Evolutionary conservation across 768 basidiomycete genomes (phyloP).

Genomic region (Leccinellum albellum): DNA sequence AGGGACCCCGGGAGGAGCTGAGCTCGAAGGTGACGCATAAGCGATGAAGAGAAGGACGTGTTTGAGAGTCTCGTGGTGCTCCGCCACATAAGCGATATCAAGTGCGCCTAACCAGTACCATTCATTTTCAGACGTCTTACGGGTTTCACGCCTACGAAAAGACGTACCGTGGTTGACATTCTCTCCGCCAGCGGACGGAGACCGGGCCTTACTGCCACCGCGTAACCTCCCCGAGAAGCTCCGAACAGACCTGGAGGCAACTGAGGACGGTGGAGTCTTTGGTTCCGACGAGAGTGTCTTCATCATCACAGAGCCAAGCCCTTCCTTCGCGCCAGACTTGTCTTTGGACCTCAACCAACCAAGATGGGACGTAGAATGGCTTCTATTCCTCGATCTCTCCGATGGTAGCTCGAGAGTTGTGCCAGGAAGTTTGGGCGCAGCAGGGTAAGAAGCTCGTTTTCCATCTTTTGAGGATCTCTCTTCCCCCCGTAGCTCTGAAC

Average conservation of each 20-base stretch:
- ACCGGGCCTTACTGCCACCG: conserved; percentile 19
- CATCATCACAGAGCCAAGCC: neutral
- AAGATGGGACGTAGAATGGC: conserved; percentile 57
- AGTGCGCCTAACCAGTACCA: conserved; percentile 25
- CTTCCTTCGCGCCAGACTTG: conserved; percentile 16
- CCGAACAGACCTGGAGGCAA: conserved; percentile 12
- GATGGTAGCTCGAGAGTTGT: conserved; percentile 12
- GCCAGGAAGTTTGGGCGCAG: conserved; percentile 1
- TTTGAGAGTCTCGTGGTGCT: conserved; percentile 83
- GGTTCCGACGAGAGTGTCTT: conserved; percentile 20
- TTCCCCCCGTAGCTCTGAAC: neutral
- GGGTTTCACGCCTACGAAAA: neutral
- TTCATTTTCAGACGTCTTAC: conserved; percentile 1
- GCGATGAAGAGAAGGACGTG: conserved; percentile 75
- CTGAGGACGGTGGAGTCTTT: neutral
- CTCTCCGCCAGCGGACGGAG: conserved; percentile 12
- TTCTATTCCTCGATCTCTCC: conserved; percentile 40
- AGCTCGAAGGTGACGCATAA: conserved; percentile 6
- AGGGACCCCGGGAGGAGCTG: conserved; percentile 42
- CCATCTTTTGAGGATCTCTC: conserved; percentile 9
- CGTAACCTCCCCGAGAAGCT: conserved; percentile 22
- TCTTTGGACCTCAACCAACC: conserved; percentile 49
- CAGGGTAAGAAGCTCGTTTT: conserved; percentile 23
- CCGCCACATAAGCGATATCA: conserved; percentile 54
- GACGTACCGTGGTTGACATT: conserved; percentile 17